Base-by-base conservation (phyloP, 75 land plant species). In the Selaginella tamariscina region DNA sequence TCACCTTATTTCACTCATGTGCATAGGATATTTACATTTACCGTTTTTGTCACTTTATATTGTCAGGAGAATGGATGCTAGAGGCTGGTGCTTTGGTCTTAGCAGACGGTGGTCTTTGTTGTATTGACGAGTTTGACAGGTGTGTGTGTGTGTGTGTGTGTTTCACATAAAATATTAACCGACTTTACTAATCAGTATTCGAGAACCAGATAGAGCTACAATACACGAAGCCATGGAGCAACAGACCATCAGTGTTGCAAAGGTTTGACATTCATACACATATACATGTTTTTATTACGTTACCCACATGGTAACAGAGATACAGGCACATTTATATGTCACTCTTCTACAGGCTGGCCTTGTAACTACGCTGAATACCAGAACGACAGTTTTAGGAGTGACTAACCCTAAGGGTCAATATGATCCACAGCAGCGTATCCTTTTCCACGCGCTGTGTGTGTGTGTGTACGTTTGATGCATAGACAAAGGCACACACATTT, bases 121-220 rank as follows among this genome's bases (percentile, higher is more conserved):
- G 62, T 23, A 59, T 59, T 59, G 62, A 59, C 26, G 62, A 59
- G 21, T 59, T 59, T 59, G 62, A 59, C 26, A 59, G 62, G 62
- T 21, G 26, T n/a, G 62, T 59, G 23, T n/a, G 62, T 21, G 21
- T 59, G 8, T 27, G 8, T 5, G 62, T 2, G 26, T 27, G 26
- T n/a, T n/a, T n/a, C n/a, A n/a, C n/a, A n/a, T n/a, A n/a, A n/a
- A n/a, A n/a, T n/a, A n/a, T n/a, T n/a, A n/a, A n/a, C 21, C 62
- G 62, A 21, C 8, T 59, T 59, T n/a, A 21, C 5, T 23, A 2
- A 23, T 5, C 62, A 59, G 62, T 23, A 59, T 59, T 27, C 21
- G 62, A 59, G 62, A 59, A 59, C 18, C 26, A 23, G 62, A 59
- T n/a, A 59, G 62, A 59, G 62, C 62, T n/a, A 59, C 26, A 59